Percentiles rank a stretch among this genome's conserved stretches.
These are phyloP conservation scores for Mycocentrospora acerina DNA, from an alignment of 2,329 filamentous ascomycete species.

Conservation along the genomic window DNA sequence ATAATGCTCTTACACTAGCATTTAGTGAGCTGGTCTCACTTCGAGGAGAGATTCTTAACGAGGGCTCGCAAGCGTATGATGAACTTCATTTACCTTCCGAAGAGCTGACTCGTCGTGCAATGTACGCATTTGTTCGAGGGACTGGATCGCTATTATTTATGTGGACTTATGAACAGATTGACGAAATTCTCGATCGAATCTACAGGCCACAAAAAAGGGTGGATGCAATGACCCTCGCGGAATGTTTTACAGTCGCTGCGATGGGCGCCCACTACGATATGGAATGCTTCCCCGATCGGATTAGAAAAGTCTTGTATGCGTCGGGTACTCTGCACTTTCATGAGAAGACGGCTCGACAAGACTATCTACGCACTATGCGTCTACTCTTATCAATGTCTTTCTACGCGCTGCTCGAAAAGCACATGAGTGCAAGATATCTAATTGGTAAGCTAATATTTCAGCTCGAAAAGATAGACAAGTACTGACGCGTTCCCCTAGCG, in stretches of 20 bases:
- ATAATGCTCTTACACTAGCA: conserved; percentile 38
- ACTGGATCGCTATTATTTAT: conserved; percentile 42
- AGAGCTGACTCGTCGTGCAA: conserved; percentile 28
- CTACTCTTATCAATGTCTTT: conserved; percentile 39
- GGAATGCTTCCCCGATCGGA: conserved; percentile 36
- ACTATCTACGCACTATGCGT: conserved; percentile 40
- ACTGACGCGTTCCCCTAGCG: conserved; percentile 22
- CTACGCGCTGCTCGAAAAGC: conserved; percentile 41
- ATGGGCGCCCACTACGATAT: conserved; percentile 42
- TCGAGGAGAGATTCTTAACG: conserved; percentile 31
- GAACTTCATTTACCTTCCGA: conserved; percentile 31
- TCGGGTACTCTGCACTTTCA: conserved; percentile 39
- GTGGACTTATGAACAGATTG: conserved; percentile 33
- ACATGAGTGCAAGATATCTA: conserved; percentile 41
- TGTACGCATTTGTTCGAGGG: conserved; percentile 37
- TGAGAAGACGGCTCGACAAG: conserved; percentile 28
- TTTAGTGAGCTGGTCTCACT: conserved; percentile 38
- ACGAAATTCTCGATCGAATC: conserved; percentile 38
- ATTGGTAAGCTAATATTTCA: conserved; percentile 27
- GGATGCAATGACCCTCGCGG: conserved; percentile 37
- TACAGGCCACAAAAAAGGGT: conserved; percentile 30
- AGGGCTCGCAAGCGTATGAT: conserved; percentile 27
- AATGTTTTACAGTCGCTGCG: conserved; percentile 40
- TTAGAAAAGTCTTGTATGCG: conserved; percentile 34
- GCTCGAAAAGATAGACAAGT: background rate